Conservation (phyloP, 306 rosid species). For the Vigna unguiculata region DNA sequence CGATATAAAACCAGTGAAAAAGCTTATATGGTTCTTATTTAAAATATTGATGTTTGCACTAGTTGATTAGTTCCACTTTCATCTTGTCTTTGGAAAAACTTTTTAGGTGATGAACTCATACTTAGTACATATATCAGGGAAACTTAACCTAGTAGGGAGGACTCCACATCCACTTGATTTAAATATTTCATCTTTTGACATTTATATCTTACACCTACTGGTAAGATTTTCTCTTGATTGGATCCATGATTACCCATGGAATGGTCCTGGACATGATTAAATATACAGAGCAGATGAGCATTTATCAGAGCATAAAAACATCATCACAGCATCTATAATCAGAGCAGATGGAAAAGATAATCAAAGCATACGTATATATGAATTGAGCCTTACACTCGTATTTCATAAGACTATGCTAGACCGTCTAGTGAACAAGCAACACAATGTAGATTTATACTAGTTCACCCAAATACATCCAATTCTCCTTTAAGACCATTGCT, state of each 20-base stretch:
- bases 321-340: no score
- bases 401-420: no score
- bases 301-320: no score
- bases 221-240: constrained; percentile 7
- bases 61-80: not conserved
- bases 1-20: not conserved
- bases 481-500: no score
- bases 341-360: no score
- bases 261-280: constrained; percentile 24
- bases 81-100: not conserved
- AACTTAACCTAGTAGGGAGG: not conserved
- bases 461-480: no score
- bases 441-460: no score
- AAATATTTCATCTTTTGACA: constrained; percentile 4
- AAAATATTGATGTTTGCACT: not conserved
- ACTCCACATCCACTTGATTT: constrained; percentile 8
- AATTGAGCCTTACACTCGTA: no score
- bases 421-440: no score
- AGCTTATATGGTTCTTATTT: not conserved
- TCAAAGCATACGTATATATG: no score
- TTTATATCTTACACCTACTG: not conserved
- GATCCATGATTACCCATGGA: not conserved
- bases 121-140: not conserved
- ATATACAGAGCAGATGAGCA: no score
- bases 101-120: constrained; percentile 8